phyloP scores from a whole-genome alignment of 306 rosid genomes.

The Crotalaria pallida region DNA sequence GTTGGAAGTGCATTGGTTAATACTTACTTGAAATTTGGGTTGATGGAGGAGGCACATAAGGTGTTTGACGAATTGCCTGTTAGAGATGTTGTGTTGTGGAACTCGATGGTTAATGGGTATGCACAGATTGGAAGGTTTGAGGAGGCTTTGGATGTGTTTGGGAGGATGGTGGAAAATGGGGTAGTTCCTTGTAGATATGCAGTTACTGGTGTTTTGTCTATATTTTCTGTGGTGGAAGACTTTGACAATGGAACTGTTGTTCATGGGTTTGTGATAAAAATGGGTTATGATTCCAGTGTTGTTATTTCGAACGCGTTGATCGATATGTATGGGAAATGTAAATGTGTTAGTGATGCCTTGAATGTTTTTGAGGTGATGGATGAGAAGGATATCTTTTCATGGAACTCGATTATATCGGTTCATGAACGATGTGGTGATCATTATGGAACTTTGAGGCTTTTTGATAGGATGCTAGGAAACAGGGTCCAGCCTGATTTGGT shows the following conservation, averaged over 20 bases:
- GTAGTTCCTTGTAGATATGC: slow-evolving; percentile 55
- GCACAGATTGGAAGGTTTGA: slow-evolving; percentile 55
- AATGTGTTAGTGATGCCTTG: slow-evolving; percentile 44
- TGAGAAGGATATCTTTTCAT: slow-evolving; percentile 71
- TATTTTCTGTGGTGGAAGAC: slow-evolving; percentile 50
- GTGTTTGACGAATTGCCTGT: slow-evolving; percentile 63
- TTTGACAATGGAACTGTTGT: slow-evolving; percentile 51
- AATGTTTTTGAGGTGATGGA: slow-evolving; percentile 57
- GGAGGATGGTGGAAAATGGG: slow-evolving; percentile 50
- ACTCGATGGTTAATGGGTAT: slow-evolving; percentile 76
- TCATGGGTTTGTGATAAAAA: slow-evolving; percentile 58
- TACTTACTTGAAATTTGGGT: slow-evolving; percentile 50
- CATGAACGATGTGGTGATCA: slow-evolving; percentile 59
- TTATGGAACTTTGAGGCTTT: slow-evolving; percentile 51
- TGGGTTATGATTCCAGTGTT: slow-evolving; percentile 56
- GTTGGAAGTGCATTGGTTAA: slow-evolving; percentile 79
- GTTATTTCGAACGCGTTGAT: slow-evolving; percentile 71
- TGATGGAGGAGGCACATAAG: slow-evolving; percentile 50
- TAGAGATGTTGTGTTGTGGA: slow-evolving; percentile 83
- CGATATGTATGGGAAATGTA: slow-evolving; percentile 89
- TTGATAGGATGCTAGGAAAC: slow-evolving; percentile 51
- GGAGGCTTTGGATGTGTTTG: slow-evolving; percentile 61
- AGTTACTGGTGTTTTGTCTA: slow-evolving; percentile 61
- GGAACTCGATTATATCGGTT: slow-evolving; percentile 78
- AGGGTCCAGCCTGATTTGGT: slow-evolving; percentile 66